Evolutionary conservation across 805 yeast species (phyloP).

Genomic region (Metschnikowia cubensis): DNA sequence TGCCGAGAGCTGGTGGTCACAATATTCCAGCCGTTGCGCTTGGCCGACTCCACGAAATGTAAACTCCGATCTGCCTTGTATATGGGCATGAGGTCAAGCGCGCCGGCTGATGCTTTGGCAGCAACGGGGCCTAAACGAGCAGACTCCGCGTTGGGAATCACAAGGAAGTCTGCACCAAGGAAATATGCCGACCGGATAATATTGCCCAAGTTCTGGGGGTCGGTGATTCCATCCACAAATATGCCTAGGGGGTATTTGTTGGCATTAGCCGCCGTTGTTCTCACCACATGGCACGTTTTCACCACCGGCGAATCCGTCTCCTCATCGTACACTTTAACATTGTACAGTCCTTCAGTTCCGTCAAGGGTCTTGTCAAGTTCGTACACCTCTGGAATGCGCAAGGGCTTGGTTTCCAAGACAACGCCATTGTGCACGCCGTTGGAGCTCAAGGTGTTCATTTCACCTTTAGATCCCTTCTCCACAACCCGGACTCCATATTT

Average conservation of each 20-base stretch:
- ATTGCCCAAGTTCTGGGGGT: conserved; percentile 87
- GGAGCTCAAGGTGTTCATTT: conserved; percentile 55
- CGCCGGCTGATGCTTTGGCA: conserved; percentile 79
- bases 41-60: conserved; percentile 54
- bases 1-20: conserved; percentile 53
- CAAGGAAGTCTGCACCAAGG: conserved; percentile 77
- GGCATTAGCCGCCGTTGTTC: conserved; percentile 16
- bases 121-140: conserved; percentile 77
- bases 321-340: conserved; percentile 16
- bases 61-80: conserved; percentile 57
- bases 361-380: conserved; percentile 24
- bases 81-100: conserved; percentile 68
- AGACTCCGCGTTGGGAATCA: conserved; percentile 63
- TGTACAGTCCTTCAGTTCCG: conserved; percentile 17
- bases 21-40: conserved; percentile 64
- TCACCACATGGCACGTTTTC: conserved; percentile 14
- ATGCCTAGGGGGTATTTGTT: conserved; percentile 57
- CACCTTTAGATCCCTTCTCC: conserved; percentile 41
- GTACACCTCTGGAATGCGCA: conserved; percentile 31
- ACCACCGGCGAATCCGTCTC: background rate
- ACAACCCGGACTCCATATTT: conserved; percentile 37
- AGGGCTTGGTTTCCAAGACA: conserved; percentile 62
- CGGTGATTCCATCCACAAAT: conserved; percentile 74
- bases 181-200: conserved; percentile 74
- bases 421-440: conserved; percentile 80